These are phyloP conservation scores for Peribolospora kevripleyi DNA, from an alignment of 768 basidiomycete species.

Conservation along the genomic window DNA sequence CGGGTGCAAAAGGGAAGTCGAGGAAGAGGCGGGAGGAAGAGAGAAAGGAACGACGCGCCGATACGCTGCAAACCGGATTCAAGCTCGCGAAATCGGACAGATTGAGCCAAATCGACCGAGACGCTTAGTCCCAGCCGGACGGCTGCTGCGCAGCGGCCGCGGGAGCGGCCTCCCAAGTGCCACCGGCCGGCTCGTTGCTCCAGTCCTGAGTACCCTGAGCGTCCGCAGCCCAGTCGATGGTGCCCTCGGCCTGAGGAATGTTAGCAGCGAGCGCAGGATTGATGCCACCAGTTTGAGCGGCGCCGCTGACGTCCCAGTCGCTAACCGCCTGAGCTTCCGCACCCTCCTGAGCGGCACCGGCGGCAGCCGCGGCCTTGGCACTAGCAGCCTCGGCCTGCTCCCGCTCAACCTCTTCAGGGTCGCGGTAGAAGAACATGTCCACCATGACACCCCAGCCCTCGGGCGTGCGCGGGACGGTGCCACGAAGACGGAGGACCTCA, in stretches of 20 bases:
- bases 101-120: too few species aligned
- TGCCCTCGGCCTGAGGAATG: conserved; percentile 32
- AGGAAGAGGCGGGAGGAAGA: not conserved
- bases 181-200: conserved; percentile 32
- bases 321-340: conserved; percentile 21
- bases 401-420: conserved; percentile 96
- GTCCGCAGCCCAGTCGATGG: conserved; percentile 58
- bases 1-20: not conserved
- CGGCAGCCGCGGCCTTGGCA: conserved; percentile 40
- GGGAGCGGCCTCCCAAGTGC: conserved; percentile 12
- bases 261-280: conserved; percentile 49
- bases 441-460: conserved; percentile 98
- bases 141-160: too few species aligned
- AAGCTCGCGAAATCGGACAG: too few species aligned
- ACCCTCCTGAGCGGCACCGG: conserved; percentile 25
- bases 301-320: conserved; percentile 38
- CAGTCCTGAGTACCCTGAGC: not conserved
- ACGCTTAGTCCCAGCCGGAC: too few species aligned
- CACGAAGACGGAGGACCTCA: conserved; percentile 86
- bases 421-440: conserved; percentile 99
- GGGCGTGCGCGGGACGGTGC: conserved; percentile 66
- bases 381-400: conserved; percentile 84
- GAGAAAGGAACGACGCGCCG: not conserved
- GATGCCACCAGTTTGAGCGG: conserved; percentile 42
- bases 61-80: not conserved